Conservation (phyloP, 2,329 filamentous ascomycete genomes). For the Talaromyces sp. region DNA sequence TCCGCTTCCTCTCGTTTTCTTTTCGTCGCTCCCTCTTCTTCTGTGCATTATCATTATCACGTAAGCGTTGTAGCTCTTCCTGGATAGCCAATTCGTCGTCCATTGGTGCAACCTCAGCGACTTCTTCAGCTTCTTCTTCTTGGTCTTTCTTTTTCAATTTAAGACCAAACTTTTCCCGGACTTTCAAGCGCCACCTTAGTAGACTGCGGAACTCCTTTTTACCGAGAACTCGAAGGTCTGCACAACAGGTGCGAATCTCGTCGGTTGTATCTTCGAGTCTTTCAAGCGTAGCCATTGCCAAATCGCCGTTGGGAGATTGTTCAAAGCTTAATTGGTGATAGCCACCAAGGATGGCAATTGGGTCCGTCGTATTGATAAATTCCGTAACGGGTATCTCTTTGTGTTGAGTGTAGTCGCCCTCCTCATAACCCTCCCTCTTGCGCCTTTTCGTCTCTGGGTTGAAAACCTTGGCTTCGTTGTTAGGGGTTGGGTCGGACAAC, state of each 20-base stretch:
- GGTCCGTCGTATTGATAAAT: constrained; percentile 89
- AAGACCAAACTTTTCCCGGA: constrained; percentile 87
- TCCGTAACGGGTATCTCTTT: constrained; percentile 85
- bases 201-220: constrained; percentile 91
- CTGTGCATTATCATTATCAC: constrained; percentile 69
- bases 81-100: constrained; percentile 91
- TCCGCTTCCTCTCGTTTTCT: constrained; percentile 91
- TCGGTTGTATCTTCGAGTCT: constrained; percentile 81
- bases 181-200: constrained; percentile 82
- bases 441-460: constrained; percentile 97
- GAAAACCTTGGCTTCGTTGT: constrained; percentile 97
- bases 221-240: constrained; percentile 83
- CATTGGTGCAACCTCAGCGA: constrained; percentile 81
- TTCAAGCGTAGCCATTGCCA: constrained; percentile 79
- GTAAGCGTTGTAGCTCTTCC: constrained; percentile 76
- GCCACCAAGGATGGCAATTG: constrained; percentile 83
- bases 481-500: constrained; percentile 75
- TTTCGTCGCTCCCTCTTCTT: constrained; percentile 79
- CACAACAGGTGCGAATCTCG: constrained; percentile 74
- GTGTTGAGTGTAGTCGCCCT: constrained; percentile 88
- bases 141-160: constrained; percentile 64
- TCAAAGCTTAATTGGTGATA: constrained; percentile 81
- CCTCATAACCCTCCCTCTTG: constrained; percentile 95
- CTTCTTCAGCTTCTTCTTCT: constrained; percentile 60
- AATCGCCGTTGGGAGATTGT: constrained; percentile 73